These are phyloP conservation scores for Aegilops sharonensis DNA, from an alignment of 176 grass and related monocot species.

Conservation along the genomic window DNA sequence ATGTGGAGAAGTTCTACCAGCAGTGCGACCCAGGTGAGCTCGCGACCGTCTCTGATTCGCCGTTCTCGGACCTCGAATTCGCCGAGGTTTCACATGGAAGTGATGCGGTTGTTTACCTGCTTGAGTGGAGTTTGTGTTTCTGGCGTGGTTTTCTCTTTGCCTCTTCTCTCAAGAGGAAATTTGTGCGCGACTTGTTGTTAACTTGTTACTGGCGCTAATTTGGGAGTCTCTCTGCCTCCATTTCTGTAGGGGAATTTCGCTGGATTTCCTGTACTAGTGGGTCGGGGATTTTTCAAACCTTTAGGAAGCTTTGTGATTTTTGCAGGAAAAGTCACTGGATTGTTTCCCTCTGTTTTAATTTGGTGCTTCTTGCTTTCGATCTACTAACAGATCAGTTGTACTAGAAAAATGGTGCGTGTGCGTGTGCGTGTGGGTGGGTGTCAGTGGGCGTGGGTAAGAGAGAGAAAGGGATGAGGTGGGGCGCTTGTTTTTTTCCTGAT, in stretches of 20 bases:
- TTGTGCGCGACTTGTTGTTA: neutral
- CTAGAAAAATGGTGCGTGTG: neutral
- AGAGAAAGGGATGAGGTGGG: slow-evolving; percentile 4
- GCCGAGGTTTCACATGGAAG: neutral
- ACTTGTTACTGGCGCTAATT: neutral
- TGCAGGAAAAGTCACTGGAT: neutral
- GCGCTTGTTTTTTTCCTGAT: neutral
- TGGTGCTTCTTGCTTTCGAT: slow-evolving; percentile 28
- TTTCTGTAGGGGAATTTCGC: neutral
- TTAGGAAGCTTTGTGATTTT: neutral
- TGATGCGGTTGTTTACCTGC: neutral
- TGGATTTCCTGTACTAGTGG: neutral
- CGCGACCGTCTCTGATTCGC: neutral
- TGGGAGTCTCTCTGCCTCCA: neutral
- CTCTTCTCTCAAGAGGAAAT: neutral
- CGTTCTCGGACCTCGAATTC: neutral
- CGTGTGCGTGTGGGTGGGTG: neutral
- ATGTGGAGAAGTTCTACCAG: slow-evolving; percentile 90
- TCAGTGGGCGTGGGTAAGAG: neutral
- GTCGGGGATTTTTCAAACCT: neutral
- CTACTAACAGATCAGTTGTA: slow-evolving; percentile 23
- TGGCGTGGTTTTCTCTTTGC: neutral
- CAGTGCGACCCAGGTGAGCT: slow-evolving; percentile 88
- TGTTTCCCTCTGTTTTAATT: neutral
- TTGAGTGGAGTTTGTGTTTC: neutral